These are phyloP conservation scores for Hypoxylon rubiginosum DNA, from an alignment of 2,329 filamentous ascomycete species.

Conservation along the genomic window DNA sequence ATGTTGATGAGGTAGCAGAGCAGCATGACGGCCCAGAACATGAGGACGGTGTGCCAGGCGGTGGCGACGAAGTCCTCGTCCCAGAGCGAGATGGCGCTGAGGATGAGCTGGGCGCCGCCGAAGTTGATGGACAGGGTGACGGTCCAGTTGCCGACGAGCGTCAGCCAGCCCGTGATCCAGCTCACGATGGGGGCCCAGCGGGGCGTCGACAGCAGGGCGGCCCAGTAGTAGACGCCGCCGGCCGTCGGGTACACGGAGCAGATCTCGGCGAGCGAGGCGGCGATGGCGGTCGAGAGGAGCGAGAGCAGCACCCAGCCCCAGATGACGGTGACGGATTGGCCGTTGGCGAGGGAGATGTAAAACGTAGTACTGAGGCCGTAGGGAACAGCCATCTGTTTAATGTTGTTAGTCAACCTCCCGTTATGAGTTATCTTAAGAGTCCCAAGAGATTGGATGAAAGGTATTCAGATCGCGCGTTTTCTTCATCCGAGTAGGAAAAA, in stretches of 20 bases:
- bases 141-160: conserved; percentile 81
- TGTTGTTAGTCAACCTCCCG: conserved; percentile 12
- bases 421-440: neutral
- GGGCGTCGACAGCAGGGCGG: conserved; percentile 74
- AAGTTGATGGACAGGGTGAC: conserved; percentile 76
- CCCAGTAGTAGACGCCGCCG: conserved; percentile 79
- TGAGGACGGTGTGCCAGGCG: conserved; percentile 76
- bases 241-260: conserved; percentile 77
- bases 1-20: conserved; percentile 75
- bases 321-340: conserved; percentile 76
- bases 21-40: conserved; percentile 79
- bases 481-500: neutral
- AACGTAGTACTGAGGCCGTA: conserved; percentile 78
- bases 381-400: conserved; percentile 72
- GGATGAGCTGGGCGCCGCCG: conserved; percentile 73
- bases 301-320: conserved; percentile 79
- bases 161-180: conserved; percentile 80
- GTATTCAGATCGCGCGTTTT: neutral
- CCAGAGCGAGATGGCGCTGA: conserved; percentile 77
- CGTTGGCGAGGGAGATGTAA: conserved; percentile 76
- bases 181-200: conserved; percentile 76
- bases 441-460: neutral
- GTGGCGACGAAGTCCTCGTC: conserved; percentile 77
- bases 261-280: conserved; percentile 76
- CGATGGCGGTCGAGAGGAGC: conserved; percentile 73